Base-by-base conservation (phyloP, 2,329 filamentous ascomycete species). In the Diaporthe velutina region DNA sequence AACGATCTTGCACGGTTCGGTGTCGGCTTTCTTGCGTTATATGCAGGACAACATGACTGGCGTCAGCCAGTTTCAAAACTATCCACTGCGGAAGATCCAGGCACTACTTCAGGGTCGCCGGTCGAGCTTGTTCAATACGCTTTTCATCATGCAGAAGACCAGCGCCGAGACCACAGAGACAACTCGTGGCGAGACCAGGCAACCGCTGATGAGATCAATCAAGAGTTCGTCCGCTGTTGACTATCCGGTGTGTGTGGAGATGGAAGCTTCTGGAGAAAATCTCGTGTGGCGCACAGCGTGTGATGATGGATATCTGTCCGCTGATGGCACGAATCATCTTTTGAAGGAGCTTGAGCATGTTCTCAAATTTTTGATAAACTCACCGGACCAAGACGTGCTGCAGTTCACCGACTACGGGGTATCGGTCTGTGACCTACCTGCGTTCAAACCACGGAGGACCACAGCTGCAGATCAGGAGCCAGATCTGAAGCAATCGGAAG, bases 211-310 rank as follows among this genome's bases (percentile, higher is more conserved):
- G 78, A 87, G 85, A 50, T 95, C 94, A 2, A 82, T 94, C 1
- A 86, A 88, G 22, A 90, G 93, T 0, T 84, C 85, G 4, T 92
- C 94, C 0, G 89, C 92, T 30, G 91, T 96, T 1, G 95, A 98
- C 77, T 97, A 96, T 81, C 93, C 94, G 0, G 84, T 98, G 4
- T 97, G 94, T 78, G 89, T 95, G 2, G 96, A 98, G 83, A 91
- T 97, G 81, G 95, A 98, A 80, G 83, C 90, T 8, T 81, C 89
- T 0, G 85, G 83, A 0, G 83, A 89, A 25, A 79, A 83, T 0
- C 81, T 97, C 1, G 76, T 91, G 0, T 97, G 95, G 93, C 91
- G 94, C 17, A 88, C 92, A 25, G 94, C 95, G 6, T 93, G 92
- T 76, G 92, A 94, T 78, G 85, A 88, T 1, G 83, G 84, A 0